Percentiles rank a stretch among this genome's conserved stretches.
Evolutionary conservation across 2,329 filamentous ascomycete species (phyloP).

Genomic region (Massarina eburnea): DNA sequence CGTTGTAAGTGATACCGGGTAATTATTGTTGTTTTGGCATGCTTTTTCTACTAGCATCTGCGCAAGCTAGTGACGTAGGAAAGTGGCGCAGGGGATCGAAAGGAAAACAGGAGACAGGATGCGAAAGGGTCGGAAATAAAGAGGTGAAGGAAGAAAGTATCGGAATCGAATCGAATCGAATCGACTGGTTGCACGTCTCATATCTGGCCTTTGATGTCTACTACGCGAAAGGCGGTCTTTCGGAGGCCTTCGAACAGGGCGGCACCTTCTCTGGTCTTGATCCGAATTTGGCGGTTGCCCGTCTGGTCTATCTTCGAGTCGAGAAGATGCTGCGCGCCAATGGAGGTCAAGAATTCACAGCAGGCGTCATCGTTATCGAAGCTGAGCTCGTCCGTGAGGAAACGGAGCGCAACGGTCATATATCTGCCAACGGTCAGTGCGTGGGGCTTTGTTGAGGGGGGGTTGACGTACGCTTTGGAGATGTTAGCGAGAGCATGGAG

Average conservation of each 20-base stretch:
- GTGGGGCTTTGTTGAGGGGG: background rate
- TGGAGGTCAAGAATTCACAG: constrained; percentile 83
- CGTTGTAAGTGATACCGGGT: constrained; percentile 25
- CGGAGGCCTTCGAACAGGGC: constrained; percentile 73
- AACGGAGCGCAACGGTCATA: constrained; percentile 85
- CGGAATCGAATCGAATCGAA: background rate
- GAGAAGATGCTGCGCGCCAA: constrained; percentile 74
- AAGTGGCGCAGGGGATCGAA: constrained; percentile 25
- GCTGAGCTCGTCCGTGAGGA: constrained; percentile 92
- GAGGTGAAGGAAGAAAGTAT: background rate
- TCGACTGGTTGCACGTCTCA: constrained; percentile 48
- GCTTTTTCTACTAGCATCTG: constrained; percentile 7
- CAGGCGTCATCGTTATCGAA: constrained; percentile 93
- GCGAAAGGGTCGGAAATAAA: background rate
- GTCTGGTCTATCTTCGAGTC: constrained; percentile 66
- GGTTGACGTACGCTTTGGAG: constrained; percentile 80
- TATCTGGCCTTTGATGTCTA: constrained; percentile 98
- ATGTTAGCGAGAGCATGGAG: constrained; percentile 88
- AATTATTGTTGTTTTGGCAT: constrained; percentile 25
- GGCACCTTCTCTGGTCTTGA: constrained; percentile 63
- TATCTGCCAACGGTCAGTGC: constrained; percentile 69
- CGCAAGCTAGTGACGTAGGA: constrained; percentile 23
- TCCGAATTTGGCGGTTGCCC: constrained; percentile 21
- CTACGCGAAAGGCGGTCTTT: constrained; percentile 73
- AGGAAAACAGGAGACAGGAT: constrained; percentile 9